A percentile compares a stretch with the other conserved stretches of the same genome.
Evolutionary conservation across 1,139 yeast genomes (phyloP).

Genomic region (Yamadazyma oceani): DNA sequence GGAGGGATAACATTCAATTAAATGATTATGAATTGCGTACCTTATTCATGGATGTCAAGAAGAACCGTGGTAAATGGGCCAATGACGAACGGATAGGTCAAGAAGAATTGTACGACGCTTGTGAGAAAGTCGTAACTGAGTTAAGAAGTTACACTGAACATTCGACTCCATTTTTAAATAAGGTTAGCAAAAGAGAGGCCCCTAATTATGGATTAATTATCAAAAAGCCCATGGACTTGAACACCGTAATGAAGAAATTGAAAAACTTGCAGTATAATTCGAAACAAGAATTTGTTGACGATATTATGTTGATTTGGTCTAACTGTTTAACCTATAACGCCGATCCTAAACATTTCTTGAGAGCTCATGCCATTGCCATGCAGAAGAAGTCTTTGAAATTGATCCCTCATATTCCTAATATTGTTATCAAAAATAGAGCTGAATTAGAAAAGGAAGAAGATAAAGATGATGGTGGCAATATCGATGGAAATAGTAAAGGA

Average conservation of each 20-base stretch:
- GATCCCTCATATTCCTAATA: slow-evolving; percentile 85
- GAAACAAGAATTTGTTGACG: slow-evolving; percentile 88
- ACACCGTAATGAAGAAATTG: slow-evolving; percentile 88
- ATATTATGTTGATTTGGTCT: slow-evolving; percentile 90
- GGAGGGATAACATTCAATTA: slow-evolving; percentile 69
- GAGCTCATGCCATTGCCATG: slow-evolving; percentile 96
- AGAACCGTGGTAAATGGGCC: slow-evolving; percentile 96
- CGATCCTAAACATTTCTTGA: slow-evolving; percentile 87
- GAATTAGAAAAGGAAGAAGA: slow-evolving; percentile 83
- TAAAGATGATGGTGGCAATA: slow-evolving; percentile 24
- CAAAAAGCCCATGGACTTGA: slow-evolving; percentile 94
- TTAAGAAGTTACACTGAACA: slow-evolving; percentile 92
- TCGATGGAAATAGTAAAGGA: slow-evolving; percentile 33
- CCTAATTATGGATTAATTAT: slow-evolving; percentile 91
- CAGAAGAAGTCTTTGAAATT: slow-evolving; percentile 79
- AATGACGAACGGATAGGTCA: slow-evolving; percentile 94
- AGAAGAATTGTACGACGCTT: slow-evolving; percentile 95
- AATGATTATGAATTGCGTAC: slow-evolving; percentile 86
- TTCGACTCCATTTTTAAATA: slow-evolving; percentile 91
- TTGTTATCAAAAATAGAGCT: slow-evolving; percentile 72
- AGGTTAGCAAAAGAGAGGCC: slow-evolving; percentile 95
- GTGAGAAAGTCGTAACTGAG: slow-evolving; percentile 91
- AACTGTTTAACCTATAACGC: slow-evolving; percentile 92
- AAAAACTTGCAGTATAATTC: slow-evolving; percentile 78
- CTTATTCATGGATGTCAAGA: slow-evolving; percentile 87